phyloP scores from a whole-genome alignment of 1,284 basidiomycete species.

The Cutaneotrichosporon sp. region DNA sequence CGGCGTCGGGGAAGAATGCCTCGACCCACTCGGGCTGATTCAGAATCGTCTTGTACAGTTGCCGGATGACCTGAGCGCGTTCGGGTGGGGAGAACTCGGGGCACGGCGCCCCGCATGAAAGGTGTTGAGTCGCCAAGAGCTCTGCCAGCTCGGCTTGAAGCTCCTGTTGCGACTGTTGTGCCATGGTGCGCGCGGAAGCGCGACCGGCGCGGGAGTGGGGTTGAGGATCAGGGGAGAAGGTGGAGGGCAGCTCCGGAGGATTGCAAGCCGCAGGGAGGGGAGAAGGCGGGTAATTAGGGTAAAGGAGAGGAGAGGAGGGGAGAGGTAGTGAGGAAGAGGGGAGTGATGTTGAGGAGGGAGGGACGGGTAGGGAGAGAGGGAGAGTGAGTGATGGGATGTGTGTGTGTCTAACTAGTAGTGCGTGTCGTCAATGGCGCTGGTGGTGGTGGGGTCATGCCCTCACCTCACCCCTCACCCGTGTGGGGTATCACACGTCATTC shows the following conservation, averaged over 20 bases:
- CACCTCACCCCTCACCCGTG: background rate
- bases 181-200: conserved; percentile 18
- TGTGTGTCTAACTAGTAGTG: background rate
- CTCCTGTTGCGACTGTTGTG: conserved; percentile 6
- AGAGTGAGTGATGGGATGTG: too few species aligned
- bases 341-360: background rate
- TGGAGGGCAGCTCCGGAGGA: background rate
- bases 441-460: background rate
- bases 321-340: background rate
- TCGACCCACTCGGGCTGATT: conserved; percentile 32
- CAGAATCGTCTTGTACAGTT: conserved; percentile 39
- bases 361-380: too few species aligned
- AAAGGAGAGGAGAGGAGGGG: background rate
- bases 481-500: conserved; percentile 23
- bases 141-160: conserved; percentile 17
- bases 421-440: background rate
- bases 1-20: conserved; percentile 24
- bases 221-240: background rate
- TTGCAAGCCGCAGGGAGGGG: too few species aligned
- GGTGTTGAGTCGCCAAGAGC: conserved; percentile 19
- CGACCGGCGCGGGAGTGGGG: background rate
- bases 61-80: conserved; percentile 34
- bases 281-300: too few species aligned
- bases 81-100: conserved; percentile 21
- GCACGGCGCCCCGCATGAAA: conserved; percentile 16